Percentiles rank a stretch among this genome's conserved stretches.
These are phyloP conservation scores for Dactylella cylindrospora DNA, from an alignment of 2,329 filamentous ascomycete genomes.

Conservation along the genomic window DNA sequence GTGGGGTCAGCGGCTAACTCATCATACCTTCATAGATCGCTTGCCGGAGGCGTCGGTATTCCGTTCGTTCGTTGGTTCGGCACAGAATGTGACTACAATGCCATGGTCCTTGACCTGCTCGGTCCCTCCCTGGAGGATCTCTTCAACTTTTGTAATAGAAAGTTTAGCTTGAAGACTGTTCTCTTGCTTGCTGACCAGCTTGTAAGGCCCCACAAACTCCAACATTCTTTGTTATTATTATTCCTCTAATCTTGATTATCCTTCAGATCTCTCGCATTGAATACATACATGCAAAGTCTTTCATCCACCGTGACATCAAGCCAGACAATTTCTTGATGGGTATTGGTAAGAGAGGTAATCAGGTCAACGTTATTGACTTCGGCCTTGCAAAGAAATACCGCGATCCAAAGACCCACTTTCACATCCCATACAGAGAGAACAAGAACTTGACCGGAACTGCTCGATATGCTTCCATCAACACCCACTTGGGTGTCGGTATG, in stretches of 20 bases:
- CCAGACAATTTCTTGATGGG: slow-evolving; percentile 80
- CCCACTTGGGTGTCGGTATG: slow-evolving; percentile 87
- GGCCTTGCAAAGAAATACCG: slow-evolving; percentile 99
- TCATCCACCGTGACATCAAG: slow-evolving; percentile 99
- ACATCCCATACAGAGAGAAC: slow-evolving; percentile 99
- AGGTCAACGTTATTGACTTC: slow-evolving; percentile 99
- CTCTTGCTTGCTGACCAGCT: slow-evolving; percentile 90
- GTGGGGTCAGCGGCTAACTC: slow-evolving; percentile 2
- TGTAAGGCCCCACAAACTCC: slow-evolving; percentile 27
- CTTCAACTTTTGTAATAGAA: slow-evolving; percentile 99
- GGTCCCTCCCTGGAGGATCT: slow-evolving; percentile 94
- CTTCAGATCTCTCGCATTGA: slow-evolving; percentile 81
- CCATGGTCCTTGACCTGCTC: slow-evolving; percentile 97
- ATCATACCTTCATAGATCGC: slow-evolving; percentile 61
- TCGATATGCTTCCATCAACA: slow-evolving; percentile 98
- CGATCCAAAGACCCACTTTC: slow-evolving; percentile 99
- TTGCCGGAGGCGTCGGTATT: slow-evolving; percentile 95
- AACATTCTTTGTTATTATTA: background rate
- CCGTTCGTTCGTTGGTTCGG: slow-evolving; percentile 99
- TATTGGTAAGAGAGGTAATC: slow-evolving; percentile 98
- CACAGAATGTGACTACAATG: slow-evolving; percentile 99
- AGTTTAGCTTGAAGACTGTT: slow-evolving; percentile 98
- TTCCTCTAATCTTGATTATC: slow-evolving; percentile 7
- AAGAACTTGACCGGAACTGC: slow-evolving; percentile 99
- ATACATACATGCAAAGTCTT: slow-evolving; percentile 99